Conservation (phyloP, 164 flowering plant genomes). For the Vitis riparia region DNA sequence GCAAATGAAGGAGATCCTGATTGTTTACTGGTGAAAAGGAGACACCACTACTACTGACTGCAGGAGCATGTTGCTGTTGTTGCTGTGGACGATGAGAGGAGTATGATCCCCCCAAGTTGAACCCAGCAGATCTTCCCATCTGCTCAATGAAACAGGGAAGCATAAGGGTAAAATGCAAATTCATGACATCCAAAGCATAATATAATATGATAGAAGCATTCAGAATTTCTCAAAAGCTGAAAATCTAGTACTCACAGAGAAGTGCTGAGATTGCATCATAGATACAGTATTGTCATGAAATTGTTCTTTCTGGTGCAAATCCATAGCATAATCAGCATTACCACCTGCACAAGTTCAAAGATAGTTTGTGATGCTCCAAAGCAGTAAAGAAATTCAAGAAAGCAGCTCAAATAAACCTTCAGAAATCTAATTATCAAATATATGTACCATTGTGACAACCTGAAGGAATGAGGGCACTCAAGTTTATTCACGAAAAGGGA, state of each 20-base stretch:
- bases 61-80: constrained; percentile 62
- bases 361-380: not conserved
- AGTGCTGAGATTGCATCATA: constrained; percentile 86
- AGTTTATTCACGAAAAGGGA: no score
- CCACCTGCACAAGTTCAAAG: constrained; percentile 46
- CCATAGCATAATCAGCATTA: constrained; percentile 69
- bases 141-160: constrained; percentile 17
- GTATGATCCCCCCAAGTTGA: constrained; percentile 71
- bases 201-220: not conserved
- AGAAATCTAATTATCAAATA: no score
- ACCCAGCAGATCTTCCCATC: constrained; percentile 86
- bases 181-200: not conserved
- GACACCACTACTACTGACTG: constrained; percentile 63
- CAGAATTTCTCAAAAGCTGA: no score
- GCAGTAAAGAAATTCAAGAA: no score
- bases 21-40: constrained; percentile 68
- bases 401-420: no score
- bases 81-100: constrained; percentile 77
- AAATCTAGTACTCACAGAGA: constrained; percentile 51
- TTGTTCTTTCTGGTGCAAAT: constrained; percentile 87
- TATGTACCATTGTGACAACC: no score
- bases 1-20: constrained; percentile 80
- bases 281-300: constrained; percentile 73
- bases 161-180: not conserved
- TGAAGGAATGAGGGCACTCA: no score